Base-by-base conservation (phyloP, 306 rosid species). In the Rosa rugosa region DNA sequence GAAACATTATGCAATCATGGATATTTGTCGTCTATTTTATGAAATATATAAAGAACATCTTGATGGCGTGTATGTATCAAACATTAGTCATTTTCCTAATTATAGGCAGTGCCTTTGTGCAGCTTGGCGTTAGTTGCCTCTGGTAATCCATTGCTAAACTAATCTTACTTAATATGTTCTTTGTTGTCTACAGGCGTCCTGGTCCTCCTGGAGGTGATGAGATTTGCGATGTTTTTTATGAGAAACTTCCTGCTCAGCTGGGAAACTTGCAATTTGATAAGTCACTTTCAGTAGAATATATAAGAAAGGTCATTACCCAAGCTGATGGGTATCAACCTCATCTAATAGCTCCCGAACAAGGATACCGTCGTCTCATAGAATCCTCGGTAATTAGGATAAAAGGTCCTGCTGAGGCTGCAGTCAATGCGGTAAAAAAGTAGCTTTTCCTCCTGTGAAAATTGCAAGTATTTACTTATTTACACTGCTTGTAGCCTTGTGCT, bases 261-360 rank as follows among this genome's bases (percentile, higher is more conserved):
- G 90, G 90, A 84, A 89, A 94, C 88, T 82, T 94, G 82, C 98
- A 94, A 88, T 94, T 94, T 83, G 98, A 94, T 87, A 94, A 90
- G 83, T 97, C 92, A 79, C 97, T 94, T 70, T 80, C 98, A 17
- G 90, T 94, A 97, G 98, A 94, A 87, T 92, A 94, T 76, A 91
- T 94, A 79, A 75, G 89, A 80, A 94, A 94, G 87, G 92, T 90
- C 77, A 90, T 94, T 71, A 94, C 97, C 4, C 97, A 94, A 81
- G 98, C 98, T 74, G 98, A 94, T 89, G 98, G 98, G 71, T 94
- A 94, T 85, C 98, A 90, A 81, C 98, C 97, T 80, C 98, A 94
- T 85, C 80, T 94, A 80, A 94, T 94, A 80, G 98, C 98, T 78
- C 98, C 98, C 0, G 98, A 94, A 78, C 98, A 92, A 87, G 98